Evolutionary conservation across 257 asterid genomes (phyloP), one percentile per base, ranked within the genome.

Genomic region (Primulina tabacum): DNA sequence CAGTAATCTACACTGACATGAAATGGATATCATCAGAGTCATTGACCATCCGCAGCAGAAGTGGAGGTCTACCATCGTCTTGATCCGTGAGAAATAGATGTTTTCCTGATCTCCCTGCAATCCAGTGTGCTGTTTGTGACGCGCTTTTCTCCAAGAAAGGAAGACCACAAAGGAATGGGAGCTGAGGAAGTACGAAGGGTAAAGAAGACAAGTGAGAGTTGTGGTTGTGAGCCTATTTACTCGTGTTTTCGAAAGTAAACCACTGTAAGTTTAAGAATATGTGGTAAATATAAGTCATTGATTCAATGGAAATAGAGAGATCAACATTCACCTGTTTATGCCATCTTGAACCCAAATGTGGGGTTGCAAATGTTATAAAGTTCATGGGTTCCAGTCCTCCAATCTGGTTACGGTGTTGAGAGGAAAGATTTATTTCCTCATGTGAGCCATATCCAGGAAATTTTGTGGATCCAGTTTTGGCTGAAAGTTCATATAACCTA

Each of bases 21-120:
- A 92, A 92, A 75, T 79, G 86, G 74, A 86, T 83, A 52, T 86
- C 87, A 65, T 82, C 90, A 38, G 79, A 77, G 80, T 92, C 96
- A 32, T 89, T 79, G 20, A 84, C 96, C 98, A 92, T 92, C 79
- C 77, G 86, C 32, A 87, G 81, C 73, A 92, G 86, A 53, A 92
- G 93, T 14, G 98, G 98, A 75, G 88, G 95, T 69, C 78, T 83
- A 70, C 96, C 96, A 29, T 80, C 76, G 61, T 89, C 95, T 40
- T 84, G 60, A 67, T 92, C 98, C 5, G 94, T 92, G 67, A 92
- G 98, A 72, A 92, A 92, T 66, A 92, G 88, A 80, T 92, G 98
- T 82, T 88, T 88, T 73, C 98, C 98, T 55, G 98, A 87, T 80
- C 92, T 89, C 75, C 95, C 95, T 58, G 89, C 95, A 73, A 92